A percentile compares a stretch with the other conserved stretches of the same genome.
These are phyloP conservation scores for Xylariaceae sp. DNA, from an alignment of 2,329 filamentous ascomycete genomes.

Conservation along the genomic window DNA sequence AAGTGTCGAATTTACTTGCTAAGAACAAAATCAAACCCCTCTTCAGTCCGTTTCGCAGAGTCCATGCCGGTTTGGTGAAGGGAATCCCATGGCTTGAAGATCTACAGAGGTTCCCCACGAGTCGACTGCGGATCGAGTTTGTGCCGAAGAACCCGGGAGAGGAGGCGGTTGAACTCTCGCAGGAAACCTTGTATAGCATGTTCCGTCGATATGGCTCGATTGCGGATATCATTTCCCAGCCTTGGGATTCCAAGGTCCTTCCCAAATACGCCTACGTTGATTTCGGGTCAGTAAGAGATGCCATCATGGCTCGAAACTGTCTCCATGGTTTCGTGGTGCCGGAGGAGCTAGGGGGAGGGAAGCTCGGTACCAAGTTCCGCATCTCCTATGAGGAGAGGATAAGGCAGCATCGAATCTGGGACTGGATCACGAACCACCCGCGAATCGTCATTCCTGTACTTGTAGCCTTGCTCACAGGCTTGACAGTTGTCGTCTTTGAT, in stretches of 20 bases:
- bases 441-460: constrained; percentile 80
- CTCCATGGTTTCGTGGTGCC: constrained; percentile 76
- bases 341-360: constrained; percentile 68
- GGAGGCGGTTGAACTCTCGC: constrained; percentile 71
- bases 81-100: constrained; percentile 95
- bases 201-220: constrained; percentile 91
- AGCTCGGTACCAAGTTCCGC: constrained; percentile 69
- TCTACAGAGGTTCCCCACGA: constrained; percentile 74
- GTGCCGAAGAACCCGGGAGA: constrained; percentile 67
- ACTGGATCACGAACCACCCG: constrained; percentile 83
- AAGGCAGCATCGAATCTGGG: constrained; percentile 74
- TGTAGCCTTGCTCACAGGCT: constrained; percentile 73
- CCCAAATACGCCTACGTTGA: constrained; percentile 78
- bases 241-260: constrained; percentile 77
- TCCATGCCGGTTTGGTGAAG: constrained; percentile 68
- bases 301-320: constrained; percentile 87
- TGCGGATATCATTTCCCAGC: constrained; percentile 75
- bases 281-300: constrained; percentile 67
- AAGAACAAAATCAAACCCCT: constrained; percentile 75
- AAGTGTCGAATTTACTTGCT: constrained; percentile 59
- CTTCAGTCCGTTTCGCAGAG: constrained; percentile 77
- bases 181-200: constrained; percentile 80
- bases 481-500: constrained; percentile 88
- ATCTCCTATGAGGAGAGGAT: constrained; percentile 78
- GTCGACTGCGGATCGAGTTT: constrained; percentile 77